Evolutionary conservation across 768 basidiomycete species (phyloP).

Genomic region (Lanmaoa rubissima): DNA sequence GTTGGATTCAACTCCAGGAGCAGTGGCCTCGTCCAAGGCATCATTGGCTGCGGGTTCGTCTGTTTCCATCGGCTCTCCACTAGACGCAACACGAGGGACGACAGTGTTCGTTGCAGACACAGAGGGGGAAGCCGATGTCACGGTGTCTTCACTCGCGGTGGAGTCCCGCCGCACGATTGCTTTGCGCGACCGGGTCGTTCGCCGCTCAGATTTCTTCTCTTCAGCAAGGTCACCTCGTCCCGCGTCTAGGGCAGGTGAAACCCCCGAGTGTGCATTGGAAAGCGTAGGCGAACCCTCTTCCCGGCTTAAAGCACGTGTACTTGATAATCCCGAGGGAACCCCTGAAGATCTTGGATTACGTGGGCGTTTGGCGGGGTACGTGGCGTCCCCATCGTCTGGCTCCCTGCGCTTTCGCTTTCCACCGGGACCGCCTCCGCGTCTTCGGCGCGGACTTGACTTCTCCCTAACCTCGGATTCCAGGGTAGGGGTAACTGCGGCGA

Average conservation of each 20-base stretch:
- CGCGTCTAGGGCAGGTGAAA: slow-evolving; percentile 21
- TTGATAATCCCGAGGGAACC: slow-evolving; percentile 11
- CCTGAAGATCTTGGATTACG: slow-evolving; percentile 47
- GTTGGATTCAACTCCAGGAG: slow-evolving; percentile 2
- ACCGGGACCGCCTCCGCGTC: slow-evolving; percentile 37
- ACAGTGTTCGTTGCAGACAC: slow-evolving; percentile 26
- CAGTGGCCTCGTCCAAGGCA: background rate
- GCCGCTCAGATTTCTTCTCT: slow-evolving; percentile 37
- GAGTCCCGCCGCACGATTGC: slow-evolving; percentile 45
- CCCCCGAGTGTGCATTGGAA: slow-evolving; percentile 27
- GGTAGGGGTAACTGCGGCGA: slow-evolving; percentile 1
- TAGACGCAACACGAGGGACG: slow-evolving; percentile 4
- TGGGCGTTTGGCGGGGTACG: slow-evolving; percentile 71
- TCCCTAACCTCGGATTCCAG: slow-evolving; percentile 37
- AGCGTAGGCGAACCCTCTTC: slow-evolving; percentile 45
- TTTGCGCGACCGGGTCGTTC: slow-evolving; percentile 48
- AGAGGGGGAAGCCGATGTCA: slow-evolving; percentile 35
- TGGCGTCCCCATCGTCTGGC: slow-evolving; percentile 58
- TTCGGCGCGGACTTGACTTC: slow-evolving; percentile 52
- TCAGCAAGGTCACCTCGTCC: slow-evolving; percentile 13
- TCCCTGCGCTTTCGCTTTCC: slow-evolving; percentile 59
- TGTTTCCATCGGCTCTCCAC: slow-evolving; percentile 16
- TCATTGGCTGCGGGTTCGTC: slow-evolving; percentile 11
- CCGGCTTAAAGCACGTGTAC: slow-evolving; percentile 24
- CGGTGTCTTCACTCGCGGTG: slow-evolving; percentile 49